phyloP scores from a whole-genome alignment of 2,329 filamentous ascomycete species.

The Microcyclospora pomicola region DNA sequence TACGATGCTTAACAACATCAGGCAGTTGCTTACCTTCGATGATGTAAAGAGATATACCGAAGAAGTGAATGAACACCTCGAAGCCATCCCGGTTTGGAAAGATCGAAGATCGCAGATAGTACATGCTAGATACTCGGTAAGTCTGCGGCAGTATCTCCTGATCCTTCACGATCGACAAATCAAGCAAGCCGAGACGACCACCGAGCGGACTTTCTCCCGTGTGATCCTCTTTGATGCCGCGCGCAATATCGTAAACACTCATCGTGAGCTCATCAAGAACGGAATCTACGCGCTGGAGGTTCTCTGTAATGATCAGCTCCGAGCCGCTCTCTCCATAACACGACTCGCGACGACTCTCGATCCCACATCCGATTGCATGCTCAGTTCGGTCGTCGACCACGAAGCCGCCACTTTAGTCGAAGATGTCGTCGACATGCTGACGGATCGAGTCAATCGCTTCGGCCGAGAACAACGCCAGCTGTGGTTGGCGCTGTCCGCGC shows the following conservation, averaged over 20 bases:
- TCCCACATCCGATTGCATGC: conserved; percentile 11
- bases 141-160: conserved; percentile 20
- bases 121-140: conserved; percentile 15
- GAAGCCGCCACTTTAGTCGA: conserved; percentile 11
- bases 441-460: conserved; percentile 16
- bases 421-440: conserved; percentile 16
- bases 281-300: conserved; percentile 15
- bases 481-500: conserved; percentile 18
- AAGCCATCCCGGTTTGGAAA: conserved; percentile 15
- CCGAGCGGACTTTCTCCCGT: conserved; percentile 17
- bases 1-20: conserved; percentile 20
- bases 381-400: conserved; percentile 12
- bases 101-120: conserved; percentile 6
- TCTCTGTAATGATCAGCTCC: conserved; percentile 16
- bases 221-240: conserved; percentile 18
- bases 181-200: conserved; percentile 12
- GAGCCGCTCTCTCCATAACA: conserved; percentile 17
- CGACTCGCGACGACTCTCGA: conserved; percentile 12
- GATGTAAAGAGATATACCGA: conserved; percentile 21
- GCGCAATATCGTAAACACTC: conserved; percentile 14
- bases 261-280: conserved; percentile 11
- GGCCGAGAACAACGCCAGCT: conserved; percentile 19
- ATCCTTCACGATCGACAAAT: conserved; percentile 19
- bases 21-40: conserved; percentile 16
- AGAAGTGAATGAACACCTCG: conserved; percentile 17